Evolutionary conservation across 176 grass and related monocot species (phyloP), one percentile per base, ranked within the genome.

Genomic region (Pontederia crassipes): DNA sequence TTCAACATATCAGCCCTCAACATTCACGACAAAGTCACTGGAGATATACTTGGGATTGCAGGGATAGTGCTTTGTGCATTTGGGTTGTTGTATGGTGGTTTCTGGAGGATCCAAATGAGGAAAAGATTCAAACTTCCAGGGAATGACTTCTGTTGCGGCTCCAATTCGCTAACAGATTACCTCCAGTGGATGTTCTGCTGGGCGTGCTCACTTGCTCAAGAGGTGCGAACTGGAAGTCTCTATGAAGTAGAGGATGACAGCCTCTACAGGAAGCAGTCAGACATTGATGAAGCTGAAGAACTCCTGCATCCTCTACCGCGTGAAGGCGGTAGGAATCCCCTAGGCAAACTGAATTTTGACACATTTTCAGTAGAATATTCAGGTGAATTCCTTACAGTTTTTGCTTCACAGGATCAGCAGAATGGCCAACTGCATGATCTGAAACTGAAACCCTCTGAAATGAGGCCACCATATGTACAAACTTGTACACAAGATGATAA

Each of bases 171-270:
- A 28, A 45, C 65, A 9, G 65, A 68, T 29, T 68, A 12, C 51
- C 4, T 55, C 50, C 65, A 46, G 65, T 68, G 65, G 65, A 27
- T 9, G 66, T 80, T 8, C 10, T 80, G 58, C 63, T 95, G 11
- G 64, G 2, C 17, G 63, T 85, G 86, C 73, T 69, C 81, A 45
- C 71, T 89, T 52, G 86, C 81, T 55, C 82, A 89, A 65, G 86
- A 90, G 72, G 78, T 90, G 54, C 70, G 87, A 66, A 90, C 82
- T 17, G 79, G 10, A 9, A 90, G 82, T 59, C 24, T 90, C 1
- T 85, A 85, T 17, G 71, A 83, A 17, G 26, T 77, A 2, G 82
- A 86, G 74, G 72, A 63, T 4, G 75, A 63, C 12, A 53, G 15
- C 27, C 17, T 81, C 20, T 70, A 62, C 11, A 45, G 24, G 2